Conservation (phyloP, 2,329 filamentous ascomycete species). For the Colletotrichum acutatum region DNA sequence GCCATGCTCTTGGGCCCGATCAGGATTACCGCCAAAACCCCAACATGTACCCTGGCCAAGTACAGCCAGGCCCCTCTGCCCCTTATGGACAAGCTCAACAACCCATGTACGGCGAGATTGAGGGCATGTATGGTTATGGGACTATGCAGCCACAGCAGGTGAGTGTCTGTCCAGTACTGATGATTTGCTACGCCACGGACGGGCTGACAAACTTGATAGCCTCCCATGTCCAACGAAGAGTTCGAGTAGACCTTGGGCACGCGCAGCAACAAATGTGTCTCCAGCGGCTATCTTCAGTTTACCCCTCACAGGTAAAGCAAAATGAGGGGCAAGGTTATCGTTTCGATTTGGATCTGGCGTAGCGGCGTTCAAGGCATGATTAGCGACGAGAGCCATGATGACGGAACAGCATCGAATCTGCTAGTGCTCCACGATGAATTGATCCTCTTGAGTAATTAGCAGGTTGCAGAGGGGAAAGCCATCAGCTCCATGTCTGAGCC, state of each 20-base stretch:
- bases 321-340: not conserved
- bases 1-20: conserved; percentile 73
- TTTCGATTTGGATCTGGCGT: conserved; percentile 25
- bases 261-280: not conserved
- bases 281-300: not conserved
- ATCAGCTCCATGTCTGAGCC: not conserved
- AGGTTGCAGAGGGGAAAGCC: not conserved
- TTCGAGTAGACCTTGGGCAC: conserved; percentile 49
- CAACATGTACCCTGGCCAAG: conserved; percentile 84
- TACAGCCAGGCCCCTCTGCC: conserved; percentile 76
- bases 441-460: not conserved
- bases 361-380: conserved; percentile 23
- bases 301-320: not conserved
- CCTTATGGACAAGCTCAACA: conserved; percentile 83
- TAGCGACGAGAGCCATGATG: conserved; percentile 2
- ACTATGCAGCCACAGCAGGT: conserved; percentile 87
- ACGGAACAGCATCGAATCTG: conserved; percentile 9
- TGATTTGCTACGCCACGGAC: not conserved
- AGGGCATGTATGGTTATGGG: conserved; percentile 87
- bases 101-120: conserved; percentile 83
- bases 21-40: conserved; percentile 84
- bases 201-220: conserved; percentile 41
- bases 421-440: not conserved
- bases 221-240: conserved; percentile 57
- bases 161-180: conserved; percentile 46